Evolutionary conservation across 1,284 basidiomycete genomes (phyloP).

Genomic region (Cutaneotrichosporon sp.): DNA sequence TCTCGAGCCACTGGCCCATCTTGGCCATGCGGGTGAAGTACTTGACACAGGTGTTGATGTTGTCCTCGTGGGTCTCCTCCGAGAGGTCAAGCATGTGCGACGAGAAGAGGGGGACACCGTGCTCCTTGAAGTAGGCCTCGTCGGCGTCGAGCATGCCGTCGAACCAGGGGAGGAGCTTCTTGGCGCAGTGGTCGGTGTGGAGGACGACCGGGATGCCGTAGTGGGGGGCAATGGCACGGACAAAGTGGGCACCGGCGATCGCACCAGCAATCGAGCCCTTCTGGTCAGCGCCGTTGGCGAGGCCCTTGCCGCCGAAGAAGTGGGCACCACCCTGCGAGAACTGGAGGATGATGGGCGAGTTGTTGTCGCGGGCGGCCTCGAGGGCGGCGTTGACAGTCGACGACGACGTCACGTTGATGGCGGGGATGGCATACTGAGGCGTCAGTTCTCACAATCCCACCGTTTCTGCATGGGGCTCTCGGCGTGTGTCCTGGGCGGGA

Average conservation of each 20-base stretch:
- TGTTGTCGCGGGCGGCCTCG: constrained; percentile 86
- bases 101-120: constrained; percentile 70
- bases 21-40: constrained; percentile 96
- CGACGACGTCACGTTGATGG: constrained; percentile 71
- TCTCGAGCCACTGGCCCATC: constrained; percentile 95
- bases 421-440: constrained; percentile 21
- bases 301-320: constrained; percentile 95
- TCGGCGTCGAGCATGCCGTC: constrained; percentile 97
- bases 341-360: constrained; percentile 96
- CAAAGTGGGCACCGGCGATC: constrained; percentile 85
- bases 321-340: constrained; percentile 95
- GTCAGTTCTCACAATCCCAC: not conserved
- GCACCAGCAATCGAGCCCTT: constrained; percentile 94
- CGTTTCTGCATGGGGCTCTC: no score
- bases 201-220: constrained; percentile 95
- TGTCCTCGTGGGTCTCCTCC: constrained; percentile 95
- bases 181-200: constrained; percentile 98
- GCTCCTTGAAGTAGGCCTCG: constrained; percentile 84
- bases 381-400: constrained; percentile 80
- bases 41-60: constrained; percentile 87
- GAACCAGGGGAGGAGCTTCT: constrained; percentile 99
- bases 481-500: no score
- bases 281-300: constrained; percentile 76
- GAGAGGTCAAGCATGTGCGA: constrained; percentile 99
- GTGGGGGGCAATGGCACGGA: constrained; percentile 78